A percentile compares a stretch with the other conserved stretches of the same genome.
These are phyloP conservation scores for Metschnikowia continentalis DNA, from an alignment of 805 yeast species.

Conservation along the genomic window DNA sequence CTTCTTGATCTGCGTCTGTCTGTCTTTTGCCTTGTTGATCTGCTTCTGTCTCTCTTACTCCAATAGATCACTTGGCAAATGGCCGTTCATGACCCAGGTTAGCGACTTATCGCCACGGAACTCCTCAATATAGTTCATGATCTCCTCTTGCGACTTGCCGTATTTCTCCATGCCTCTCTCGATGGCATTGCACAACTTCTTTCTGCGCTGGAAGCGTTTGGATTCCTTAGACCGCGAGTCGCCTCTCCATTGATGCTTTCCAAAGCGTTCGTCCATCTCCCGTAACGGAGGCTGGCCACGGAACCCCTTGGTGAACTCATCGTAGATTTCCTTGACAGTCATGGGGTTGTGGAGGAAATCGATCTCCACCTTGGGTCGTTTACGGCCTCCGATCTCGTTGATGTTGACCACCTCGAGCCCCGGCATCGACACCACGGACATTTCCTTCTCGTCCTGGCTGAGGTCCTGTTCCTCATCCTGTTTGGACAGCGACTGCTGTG, in stretches of 20 bases:
- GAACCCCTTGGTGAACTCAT: constrained; percentile 42
- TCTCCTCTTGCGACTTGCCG: constrained; percentile 38
- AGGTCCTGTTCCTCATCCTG: constrained; percentile 5
- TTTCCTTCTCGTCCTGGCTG: neutral
- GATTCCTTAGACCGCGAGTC: constrained; percentile 43
- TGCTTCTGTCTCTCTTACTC: neutral
- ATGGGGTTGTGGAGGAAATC: constrained; percentile 43
- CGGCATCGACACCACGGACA: constrained; percentile 15
- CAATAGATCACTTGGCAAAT: constrained; percentile 33
- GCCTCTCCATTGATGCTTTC: constrained; percentile 45
- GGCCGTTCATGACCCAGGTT: constrained; percentile 47
- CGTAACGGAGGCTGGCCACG: constrained; percentile 41
- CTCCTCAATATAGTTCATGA: constrained; percentile 38
- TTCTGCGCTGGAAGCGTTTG: constrained; percentile 41
- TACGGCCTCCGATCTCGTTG: constrained; percentile 19
- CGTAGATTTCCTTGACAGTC: constrained; percentile 42
- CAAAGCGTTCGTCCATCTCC: constrained; percentile 40
- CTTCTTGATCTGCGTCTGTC: no score
- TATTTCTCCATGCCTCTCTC: constrained; percentile 39
- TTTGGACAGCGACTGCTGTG: constrained; percentile 1
- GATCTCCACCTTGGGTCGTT: constrained; percentile 35
- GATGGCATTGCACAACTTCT: constrained; percentile 41
- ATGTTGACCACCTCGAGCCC: constrained; percentile 17
- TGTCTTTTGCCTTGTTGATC: no score
- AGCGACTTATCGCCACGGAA: constrained; percentile 40